Conservation (phyloP, 2,329 filamentous ascomycete genomes). For the Fusarium chuoi region DNA sequence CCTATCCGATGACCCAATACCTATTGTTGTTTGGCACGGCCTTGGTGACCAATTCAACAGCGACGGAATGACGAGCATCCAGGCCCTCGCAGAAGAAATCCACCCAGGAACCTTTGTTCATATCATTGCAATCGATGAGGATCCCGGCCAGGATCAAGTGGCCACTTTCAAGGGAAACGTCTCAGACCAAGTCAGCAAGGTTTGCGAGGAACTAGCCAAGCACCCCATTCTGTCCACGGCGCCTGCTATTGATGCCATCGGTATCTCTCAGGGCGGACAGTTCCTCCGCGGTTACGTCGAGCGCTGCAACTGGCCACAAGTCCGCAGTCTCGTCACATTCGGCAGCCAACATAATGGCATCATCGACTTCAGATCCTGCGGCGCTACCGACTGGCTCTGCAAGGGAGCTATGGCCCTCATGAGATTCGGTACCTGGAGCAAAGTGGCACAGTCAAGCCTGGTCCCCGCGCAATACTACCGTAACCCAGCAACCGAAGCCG, state of each 20-base stretch:
- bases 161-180: constrained; percentile 94
- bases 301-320: constrained; percentile 80
- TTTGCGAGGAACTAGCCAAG: constrained; percentile 79
- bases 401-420: constrained; percentile 81
- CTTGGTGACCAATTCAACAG: constrained; percentile 78
- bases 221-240: constrained; percentile 85
- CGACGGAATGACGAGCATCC: constrained; percentile 78
- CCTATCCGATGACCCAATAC: constrained; percentile 75
- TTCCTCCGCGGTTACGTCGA: constrained; percentile 94
- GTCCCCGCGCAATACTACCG: constrained; percentile 97
- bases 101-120: constrained; percentile 89
- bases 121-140: constrained; percentile 76
- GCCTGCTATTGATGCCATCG: constrained; percentile 87
- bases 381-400: constrained; percentile 79
- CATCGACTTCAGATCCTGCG: constrained; percentile 80
- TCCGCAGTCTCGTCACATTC: constrained; percentile 86
- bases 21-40: constrained; percentile 94
- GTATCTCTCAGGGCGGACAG: constrained; percentile 95
- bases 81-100: constrained; percentile 73
- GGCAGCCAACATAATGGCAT: constrained; percentile 96
- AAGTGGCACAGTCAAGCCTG: constrained; percentile 79
- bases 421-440: constrained; percentile 81
- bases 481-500: constrained; percentile 57
- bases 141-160: constrained; percentile 75
- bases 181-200: constrained; percentile 77